Conservation (phyloP, 2,329 filamentous ascomycete genomes). For the Coniosporium tulheliwenetii region DNA sequence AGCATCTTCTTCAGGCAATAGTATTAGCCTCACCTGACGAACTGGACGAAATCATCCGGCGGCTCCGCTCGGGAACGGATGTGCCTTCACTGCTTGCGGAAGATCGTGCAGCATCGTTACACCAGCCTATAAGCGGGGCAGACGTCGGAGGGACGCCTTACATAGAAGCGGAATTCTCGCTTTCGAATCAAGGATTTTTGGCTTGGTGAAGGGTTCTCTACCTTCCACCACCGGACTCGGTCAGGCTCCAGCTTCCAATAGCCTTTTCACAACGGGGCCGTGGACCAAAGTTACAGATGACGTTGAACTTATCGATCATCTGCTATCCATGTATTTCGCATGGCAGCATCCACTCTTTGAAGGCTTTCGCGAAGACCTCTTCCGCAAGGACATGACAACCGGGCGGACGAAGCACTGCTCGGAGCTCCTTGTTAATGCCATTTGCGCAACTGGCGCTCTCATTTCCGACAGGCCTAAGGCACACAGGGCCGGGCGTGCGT, state of each 20-base stretch:
- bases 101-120: no score
- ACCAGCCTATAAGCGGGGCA: no score
- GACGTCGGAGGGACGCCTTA: conserved; percentile 1
- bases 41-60: no score
- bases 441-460: conserved; percentile 6
- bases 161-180: conserved; percentile 6
- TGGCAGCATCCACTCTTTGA: conserved; percentile 8
- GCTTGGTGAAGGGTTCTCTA: conserved; percentile 4
- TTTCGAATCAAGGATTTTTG: conserved; percentile 3
- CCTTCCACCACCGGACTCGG: not conserved
- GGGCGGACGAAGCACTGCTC: conserved; percentile 6
- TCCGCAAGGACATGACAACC: conserved; percentile 6
- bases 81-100: no score
- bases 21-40: no score
- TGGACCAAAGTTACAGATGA: conserved; percentile 7
- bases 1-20: no score
- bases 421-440: conserved; percentile 6
- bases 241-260: conserved; percentile 1
- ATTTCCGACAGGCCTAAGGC: conserved; percentile 3
- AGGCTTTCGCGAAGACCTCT: conserved; percentile 7
- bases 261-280: not conserved
- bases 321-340: conserved; percentile 7
- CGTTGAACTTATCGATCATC: conserved; percentile 4
- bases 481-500: conserved; percentile 4
- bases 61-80: no score